A percentile compares a stretch with the other conserved stretches of the same genome.
These are phyloP conservation scores for Mycena crocata DNA, from an alignment of 768 basidiomycete genomes.

Conservation along the genomic window DNA sequence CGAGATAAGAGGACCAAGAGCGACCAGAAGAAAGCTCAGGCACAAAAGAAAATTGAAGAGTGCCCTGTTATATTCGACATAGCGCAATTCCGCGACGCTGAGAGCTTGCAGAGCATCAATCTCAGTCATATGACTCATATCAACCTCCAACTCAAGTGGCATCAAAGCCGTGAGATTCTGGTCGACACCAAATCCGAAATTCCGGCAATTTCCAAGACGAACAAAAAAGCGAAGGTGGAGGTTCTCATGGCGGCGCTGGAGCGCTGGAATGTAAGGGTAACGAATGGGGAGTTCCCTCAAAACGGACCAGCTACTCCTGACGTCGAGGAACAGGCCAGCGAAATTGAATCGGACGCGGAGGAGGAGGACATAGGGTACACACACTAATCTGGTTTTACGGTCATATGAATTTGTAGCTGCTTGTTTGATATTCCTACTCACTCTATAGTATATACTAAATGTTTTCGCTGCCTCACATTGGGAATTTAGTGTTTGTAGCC, in stretches of 20 bases:
- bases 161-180: neutral
- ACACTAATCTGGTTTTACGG: no score
- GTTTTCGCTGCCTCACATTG: no score
- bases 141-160: slow-evolving; percentile 3
- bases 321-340: no score
- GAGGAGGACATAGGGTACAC: no score
- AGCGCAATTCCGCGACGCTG: neutral
- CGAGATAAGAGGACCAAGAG: neutral
- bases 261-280: no score
- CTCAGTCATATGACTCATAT: neutral
- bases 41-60: neutral
- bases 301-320: no score
- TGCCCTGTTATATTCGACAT: neutral
- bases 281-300: no score
- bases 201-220: neutral
- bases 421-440: no score
- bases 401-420: no score
- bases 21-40: neutral
- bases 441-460: no score
- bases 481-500: no score
- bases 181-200: neutral
- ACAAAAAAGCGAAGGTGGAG: neutral
- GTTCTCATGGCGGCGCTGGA: neutral
- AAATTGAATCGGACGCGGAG: no score
- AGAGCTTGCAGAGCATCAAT: neutral